These are phyloP conservation scores for Effrenium voratum DNA, from an alignment of 73 alveolate species.

Conservation along the genomic window DNA sequence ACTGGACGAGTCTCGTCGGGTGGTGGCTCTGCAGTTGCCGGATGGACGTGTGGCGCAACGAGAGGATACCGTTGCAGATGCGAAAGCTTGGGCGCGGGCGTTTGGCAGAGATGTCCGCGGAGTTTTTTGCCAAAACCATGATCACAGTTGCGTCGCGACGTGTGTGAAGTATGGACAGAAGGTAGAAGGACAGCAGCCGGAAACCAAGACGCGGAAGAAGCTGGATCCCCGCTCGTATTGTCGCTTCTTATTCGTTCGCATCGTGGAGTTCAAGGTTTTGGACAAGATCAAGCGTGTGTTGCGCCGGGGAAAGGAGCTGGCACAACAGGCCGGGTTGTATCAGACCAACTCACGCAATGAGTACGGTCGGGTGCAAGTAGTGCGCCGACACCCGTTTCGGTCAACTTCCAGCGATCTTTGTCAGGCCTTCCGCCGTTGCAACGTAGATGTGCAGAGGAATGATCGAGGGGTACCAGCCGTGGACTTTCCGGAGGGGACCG, in stretches of 20 bases:
- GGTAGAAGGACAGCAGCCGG: background rate
- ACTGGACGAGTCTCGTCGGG: background rate
- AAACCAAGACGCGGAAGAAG: background rate
- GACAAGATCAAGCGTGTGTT: background rate
- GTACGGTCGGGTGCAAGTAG: background rate
- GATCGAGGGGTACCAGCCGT: background rate
- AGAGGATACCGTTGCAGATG: background rate
- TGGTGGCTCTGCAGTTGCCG: background rate
- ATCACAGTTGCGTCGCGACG: background rate
- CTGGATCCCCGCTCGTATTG: background rate
- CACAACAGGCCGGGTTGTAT: background rate
- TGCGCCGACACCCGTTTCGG: slow-evolving; percentile 6
- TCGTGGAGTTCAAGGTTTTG: background rate
- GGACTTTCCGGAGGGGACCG: background rate
- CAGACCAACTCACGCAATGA: background rate
- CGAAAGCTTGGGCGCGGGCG: background rate
- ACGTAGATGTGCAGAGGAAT: background rate
- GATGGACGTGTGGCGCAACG: background rate
- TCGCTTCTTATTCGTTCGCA: background rate
- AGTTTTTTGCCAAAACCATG: background rate
- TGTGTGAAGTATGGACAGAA: background rate
- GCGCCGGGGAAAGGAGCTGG: background rate
- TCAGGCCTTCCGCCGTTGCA: background rate
- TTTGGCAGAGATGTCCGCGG: background rate
- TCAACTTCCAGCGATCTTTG: slow-evolving; percentile 16